A percentile compares a stretch with the other conserved stretches of the same genome.
phyloP scores from a whole-genome alignment of 1,284 basidiomycete species.

The Termitomyces sp. region DNA sequence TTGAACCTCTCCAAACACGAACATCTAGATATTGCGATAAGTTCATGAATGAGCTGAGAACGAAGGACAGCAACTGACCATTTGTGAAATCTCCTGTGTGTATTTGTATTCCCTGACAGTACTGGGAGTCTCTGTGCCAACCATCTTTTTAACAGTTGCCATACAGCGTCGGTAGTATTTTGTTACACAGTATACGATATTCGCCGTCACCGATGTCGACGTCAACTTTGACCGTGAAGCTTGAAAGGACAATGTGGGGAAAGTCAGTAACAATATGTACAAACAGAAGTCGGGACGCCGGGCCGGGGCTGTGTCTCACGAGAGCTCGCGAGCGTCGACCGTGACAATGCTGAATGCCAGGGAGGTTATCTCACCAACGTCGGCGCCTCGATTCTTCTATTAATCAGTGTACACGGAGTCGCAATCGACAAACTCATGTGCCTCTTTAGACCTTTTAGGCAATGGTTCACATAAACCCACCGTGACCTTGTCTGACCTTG shows the following conservation, averaged over 20 bases:
- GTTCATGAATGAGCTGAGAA: not conserved
- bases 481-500: too few relatives aligned
- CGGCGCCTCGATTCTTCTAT: too few relatives aligned
- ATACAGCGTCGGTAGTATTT: constrained; percentile 2
- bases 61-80: constrained; percentile 27
- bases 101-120: constrained; percentile 45
- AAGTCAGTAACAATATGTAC: not conserved
- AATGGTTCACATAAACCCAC: too few relatives aligned
- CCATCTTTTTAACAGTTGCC: constrained; percentile 18
- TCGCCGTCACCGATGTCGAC: not conserved
- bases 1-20: constrained; percentile 93
- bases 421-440: too few relatives aligned
- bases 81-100: constrained; percentile 73
- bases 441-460: too few relatives aligned
- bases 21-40: constrained; percentile 61
- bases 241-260: not conserved
- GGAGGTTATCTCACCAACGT: too few relatives aligned
- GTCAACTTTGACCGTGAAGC: not conserved
- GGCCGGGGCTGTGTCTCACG: too few relatives aligned
- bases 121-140: constrained; percentile 15
- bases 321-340: too few relatives aligned
- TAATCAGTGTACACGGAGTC: too few relatives aligned
- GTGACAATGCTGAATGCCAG: too few relatives aligned
- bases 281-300: too few relatives aligned
- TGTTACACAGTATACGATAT: not conserved